Base-by-base conservation (phyloP, 2,329 filamentous ascomycete species). In the Cladophialophora immunda region DNA sequence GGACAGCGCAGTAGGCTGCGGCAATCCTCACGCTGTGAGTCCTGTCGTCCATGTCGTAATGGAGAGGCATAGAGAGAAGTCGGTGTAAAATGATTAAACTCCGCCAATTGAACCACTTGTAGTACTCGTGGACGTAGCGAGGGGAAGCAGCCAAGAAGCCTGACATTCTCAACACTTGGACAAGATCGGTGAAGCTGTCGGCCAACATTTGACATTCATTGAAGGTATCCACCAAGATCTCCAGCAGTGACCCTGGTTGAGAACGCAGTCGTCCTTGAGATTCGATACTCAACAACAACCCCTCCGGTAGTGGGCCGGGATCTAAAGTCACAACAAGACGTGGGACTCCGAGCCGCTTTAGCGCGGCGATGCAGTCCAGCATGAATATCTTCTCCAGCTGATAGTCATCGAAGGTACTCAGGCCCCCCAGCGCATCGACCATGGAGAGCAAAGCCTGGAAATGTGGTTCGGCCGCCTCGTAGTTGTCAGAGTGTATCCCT, bases 381-480 rank as follows among this genome's bases (percentile, higher is more conserved):
- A 65, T 53, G 27, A 68, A 67, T 41, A 71, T 32, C 17, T 30
- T 66, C 53, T 71, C 70, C 25, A 65, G 65, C 13, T 68, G 64
- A 56, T 68, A 71, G 32, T 67, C 66, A 52, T 70, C 57, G 25
- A 71, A 70, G 11, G 68, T 67, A 25, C 63, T 53, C 27, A 70
- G 34, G 15, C 70, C 70, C 52, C 70, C 70, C 5, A 70, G 53
- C 13, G 54, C 30, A 50, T 70, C 66, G 5, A 70, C 60, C 66
- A 71, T 70, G 22, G 63, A 67, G 4, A 70, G 55, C n/a, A 71
- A 38, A 11, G 68, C 69, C 54, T 70, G 67, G 50, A 70, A 70
- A 64, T 72, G 70, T 27, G 69, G 64, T 36, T 68, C 65, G 19
- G 68, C 69, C 6, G 63, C 50, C 47, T 70, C 67, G 45, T 50